A percentile compares a stretch with the other conserved stretches of the same genome.
Evolutionary conservation across 768 basidiomycete genomes (phyloP).

Genomic region (Mycena olivaceomarginata): DNA sequence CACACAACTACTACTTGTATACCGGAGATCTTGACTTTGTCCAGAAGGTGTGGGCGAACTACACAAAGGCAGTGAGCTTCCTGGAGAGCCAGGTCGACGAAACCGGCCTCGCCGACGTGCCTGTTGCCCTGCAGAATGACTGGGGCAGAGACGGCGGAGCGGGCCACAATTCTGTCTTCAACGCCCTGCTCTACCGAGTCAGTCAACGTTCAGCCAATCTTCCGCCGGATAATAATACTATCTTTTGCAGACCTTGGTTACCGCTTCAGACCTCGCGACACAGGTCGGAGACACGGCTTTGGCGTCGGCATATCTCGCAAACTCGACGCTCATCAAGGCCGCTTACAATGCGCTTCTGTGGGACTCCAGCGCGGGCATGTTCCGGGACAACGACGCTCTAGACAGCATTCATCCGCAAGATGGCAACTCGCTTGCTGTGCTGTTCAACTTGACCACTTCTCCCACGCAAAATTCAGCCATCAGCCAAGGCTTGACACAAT

Average conservation of each 20-base stretch:
- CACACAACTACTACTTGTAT: conserved; percentile 65
- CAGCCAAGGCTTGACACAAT: conserved; percentile 64
- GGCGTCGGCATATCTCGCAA: conserved; percentile 51
- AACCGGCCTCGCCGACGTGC: conserved; percentile 62
- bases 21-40: conserved; percentile 69
- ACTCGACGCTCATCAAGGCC: conserved; percentile 61
- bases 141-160: conserved; percentile 69
- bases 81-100: conserved; percentile 64
- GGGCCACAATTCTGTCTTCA: conserved; percentile 68
- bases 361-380: conserved; percentile 65
- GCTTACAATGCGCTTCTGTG: conserved; percentile 66
- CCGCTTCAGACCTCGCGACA: conserved; percentile 59
- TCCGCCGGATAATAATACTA: not conserved
- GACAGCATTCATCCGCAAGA: conserved; percentile 68
- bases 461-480: conserved; percentile 60
- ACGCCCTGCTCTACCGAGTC: conserved; percentile 66
- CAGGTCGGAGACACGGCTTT: conserved; percentile 50
- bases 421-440: conserved; percentile 68
- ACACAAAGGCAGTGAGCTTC: conserved; percentile 60
- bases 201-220: conserved; percentile 12
- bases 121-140: conserved; percentile 63
- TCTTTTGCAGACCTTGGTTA: conserved; percentile 53
- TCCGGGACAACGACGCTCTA: conserved; percentile 65
- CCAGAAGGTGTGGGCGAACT: conserved; percentile 64
- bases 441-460: conserved; percentile 66